These are phyloP conservation scores for Penicillium sp. DNA, from an alignment of 2,329 filamentous ascomycete species.

Conservation along the genomic window DNA sequence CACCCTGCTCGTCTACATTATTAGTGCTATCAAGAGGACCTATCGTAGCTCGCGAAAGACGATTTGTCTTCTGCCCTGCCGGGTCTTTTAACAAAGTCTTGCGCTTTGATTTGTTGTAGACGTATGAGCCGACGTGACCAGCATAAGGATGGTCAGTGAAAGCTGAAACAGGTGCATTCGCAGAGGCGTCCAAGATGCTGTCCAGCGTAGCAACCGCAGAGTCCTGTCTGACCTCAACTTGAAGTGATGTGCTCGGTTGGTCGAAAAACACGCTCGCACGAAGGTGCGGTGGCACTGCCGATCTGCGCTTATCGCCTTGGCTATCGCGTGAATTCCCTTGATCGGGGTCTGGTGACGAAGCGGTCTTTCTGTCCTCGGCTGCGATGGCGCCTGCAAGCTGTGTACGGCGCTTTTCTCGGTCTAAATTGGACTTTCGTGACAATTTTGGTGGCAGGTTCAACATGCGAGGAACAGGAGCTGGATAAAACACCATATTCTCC, in stretches of 20 bases:
- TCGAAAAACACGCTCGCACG: constrained; percentile 93
- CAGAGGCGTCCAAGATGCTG: constrained; percentile 86
- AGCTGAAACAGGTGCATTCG: constrained; percentile 79
- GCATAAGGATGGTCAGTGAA: constrained; percentile 88
- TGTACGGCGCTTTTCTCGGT: constrained; percentile 69
- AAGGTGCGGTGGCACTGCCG: constrained; percentile 73
- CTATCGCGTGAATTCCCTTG: constrained; percentile 17
- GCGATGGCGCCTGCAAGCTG: constrained; percentile 68
- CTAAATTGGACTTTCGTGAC: constrained; percentile 66
- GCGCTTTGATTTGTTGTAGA: constrained; percentile 60
- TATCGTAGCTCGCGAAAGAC: constrained; percentile 32
- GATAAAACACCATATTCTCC: constrained; percentile 89
- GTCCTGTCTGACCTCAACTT: constrained; percentile 63
- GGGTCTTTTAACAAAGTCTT: constrained; percentile 28
- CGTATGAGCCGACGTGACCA: constrained; percentile 70
- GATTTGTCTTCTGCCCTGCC: constrained; percentile 32
- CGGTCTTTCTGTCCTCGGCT: constrained; percentile 52
- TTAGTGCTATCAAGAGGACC: constrained; percentile 17
- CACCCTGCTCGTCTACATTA: constrained; percentile 1
- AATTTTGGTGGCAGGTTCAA: constrained; percentile 87
- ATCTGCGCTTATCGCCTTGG: constrained; percentile 35
- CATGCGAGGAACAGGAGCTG: constrained; percentile 89
- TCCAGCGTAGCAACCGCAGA: constrained; percentile 89
- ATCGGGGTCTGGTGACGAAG: constrained; percentile 41
- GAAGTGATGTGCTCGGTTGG: constrained; percentile 55